Percentiles rank a stretch among this genome's conserved stretches.
These are phyloP conservation scores for Filobasidium uniguttulatum DNA, from an alignment of 1,284 basidiomycete genomes.

Conservation along the genomic window DNA sequence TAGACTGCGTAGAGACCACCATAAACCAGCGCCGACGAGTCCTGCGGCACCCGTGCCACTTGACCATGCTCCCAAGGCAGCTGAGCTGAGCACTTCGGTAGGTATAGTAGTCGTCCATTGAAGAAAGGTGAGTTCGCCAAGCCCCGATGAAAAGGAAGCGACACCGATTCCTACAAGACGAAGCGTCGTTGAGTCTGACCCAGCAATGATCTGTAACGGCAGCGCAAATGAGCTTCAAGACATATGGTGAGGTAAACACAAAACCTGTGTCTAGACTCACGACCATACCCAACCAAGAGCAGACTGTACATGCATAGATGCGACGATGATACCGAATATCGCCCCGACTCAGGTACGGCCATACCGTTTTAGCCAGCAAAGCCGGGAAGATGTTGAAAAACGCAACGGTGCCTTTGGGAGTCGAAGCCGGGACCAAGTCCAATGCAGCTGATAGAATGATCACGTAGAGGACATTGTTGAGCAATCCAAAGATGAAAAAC, in stretches of 20 bases:
- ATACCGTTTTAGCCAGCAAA: slow-evolving; percentile 63
- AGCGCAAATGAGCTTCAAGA: no score
- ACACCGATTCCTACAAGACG: slow-evolving; percentile 74
- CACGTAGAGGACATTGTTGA: slow-evolving; percentile 60
- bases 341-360: slow-evolving; percentile 81
- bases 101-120: slow-evolving; percentile 69
- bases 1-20: slow-evolving; percentile 82
- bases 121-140: slow-evolving; percentile 89
- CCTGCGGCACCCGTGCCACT: slow-evolving; percentile 91
- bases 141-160: slow-evolving; percentile 79
- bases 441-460: slow-evolving; percentile 91
- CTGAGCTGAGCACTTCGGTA: slow-evolving; percentile 40
- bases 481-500: slow-evolving; percentile 34
- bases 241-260: no score
- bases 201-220: slow-evolving; percentile 64
- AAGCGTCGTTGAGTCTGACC: slow-evolving; percentile 53
- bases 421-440: slow-evolving; percentile 78
- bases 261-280: slow-evolving; percentile 43
- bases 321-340: slow-evolving; percentile 62
- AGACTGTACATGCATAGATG: slow-evolving; percentile 56
- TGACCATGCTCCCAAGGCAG: slow-evolving; percentile 56
- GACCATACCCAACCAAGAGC: slow-evolving; percentile 68
- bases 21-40: slow-evolving; percentile 76
- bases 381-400: slow-evolving; percentile 82
- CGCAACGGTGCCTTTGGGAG: slow-evolving; percentile 75